Evolutionary conservation across 768 basidiomycete genomes (phyloP).

Genomic region (Lactarius pseudohatsudake): DNA sequence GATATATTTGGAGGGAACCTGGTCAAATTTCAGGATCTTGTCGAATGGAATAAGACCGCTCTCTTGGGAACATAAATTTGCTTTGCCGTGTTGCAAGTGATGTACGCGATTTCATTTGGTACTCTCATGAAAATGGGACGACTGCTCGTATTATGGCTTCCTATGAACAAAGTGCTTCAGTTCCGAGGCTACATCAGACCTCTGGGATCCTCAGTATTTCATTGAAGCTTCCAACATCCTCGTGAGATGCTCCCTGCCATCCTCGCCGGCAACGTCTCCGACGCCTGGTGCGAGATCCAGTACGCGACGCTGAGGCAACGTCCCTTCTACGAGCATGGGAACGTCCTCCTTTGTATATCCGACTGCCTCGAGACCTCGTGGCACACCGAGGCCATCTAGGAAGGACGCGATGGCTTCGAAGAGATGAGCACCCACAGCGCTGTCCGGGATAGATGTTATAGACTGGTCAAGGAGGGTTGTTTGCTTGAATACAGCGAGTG

Average conservation of each 20-base stretch:
- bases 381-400: slow-evolving; percentile 80
- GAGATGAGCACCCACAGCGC: slow-evolving; percentile 73
- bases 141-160: not conserved
- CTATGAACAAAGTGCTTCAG: not conserved
- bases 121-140: slow-evolving; percentile 41
- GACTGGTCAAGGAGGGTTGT: slow-evolving; percentile 66
- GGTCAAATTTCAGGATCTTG: slow-evolving; percentile 60
- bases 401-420: slow-evolving; percentile 88
- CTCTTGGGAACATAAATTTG: slow-evolving; percentile 32
- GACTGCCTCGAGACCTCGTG: slow-evolving; percentile 80
- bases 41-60: slow-evolving; percentile 31
- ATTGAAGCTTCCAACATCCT: slow-evolving; percentile 77
- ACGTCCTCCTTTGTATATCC: slow-evolving; percentile 73
- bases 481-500: slow-evolving; percentile 76
- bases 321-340: slow-evolving; percentile 79
- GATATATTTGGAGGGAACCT: slow-evolving; percentile 71
- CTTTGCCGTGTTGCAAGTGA: slow-evolving; percentile 68
- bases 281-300: slow-evolving; percentile 91
- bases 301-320: slow-evolving; percentile 88
- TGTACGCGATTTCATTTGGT: slow-evolving; percentile 51
- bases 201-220: slow-evolving; percentile 54
- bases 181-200: not conserved
- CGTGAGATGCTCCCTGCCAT: slow-evolving; percentile 80
- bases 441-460: slow-evolving; percentile 71
- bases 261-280: slow-evolving; percentile 76